Conservation (phyloP, 176 grass and related monocot genomes). For the Zea mays region Zm-B73-REFERENCE-NAM-5.0 NC_050101.1:104500001-104500500, state of each 20-base stretch:
- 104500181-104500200: background rate
- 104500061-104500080: slow-evolving; percentile 40
- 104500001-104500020: background rate
- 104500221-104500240: background rate
- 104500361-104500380: no score
- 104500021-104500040: background rate
- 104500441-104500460: no score
- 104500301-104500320: no score
- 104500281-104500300: background rate
- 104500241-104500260: background rate
- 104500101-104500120: background rate
- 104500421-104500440: no score
- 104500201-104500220: slow-evolving; percentile 7
- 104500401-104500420: no score
- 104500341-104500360: no score
- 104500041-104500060: background rate
- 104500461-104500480: no score
- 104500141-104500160: background rate
- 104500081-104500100: slow-evolving; percentile 23
- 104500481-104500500: no score
- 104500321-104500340: no score
- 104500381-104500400: no score
- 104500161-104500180: slow-evolving; percentile 5
- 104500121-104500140: background rate
- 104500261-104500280: background rate